Base-by-base conservation (phyloP, 1,284 basidiomycete genomes). In the Testicularia cyperi region DNA sequence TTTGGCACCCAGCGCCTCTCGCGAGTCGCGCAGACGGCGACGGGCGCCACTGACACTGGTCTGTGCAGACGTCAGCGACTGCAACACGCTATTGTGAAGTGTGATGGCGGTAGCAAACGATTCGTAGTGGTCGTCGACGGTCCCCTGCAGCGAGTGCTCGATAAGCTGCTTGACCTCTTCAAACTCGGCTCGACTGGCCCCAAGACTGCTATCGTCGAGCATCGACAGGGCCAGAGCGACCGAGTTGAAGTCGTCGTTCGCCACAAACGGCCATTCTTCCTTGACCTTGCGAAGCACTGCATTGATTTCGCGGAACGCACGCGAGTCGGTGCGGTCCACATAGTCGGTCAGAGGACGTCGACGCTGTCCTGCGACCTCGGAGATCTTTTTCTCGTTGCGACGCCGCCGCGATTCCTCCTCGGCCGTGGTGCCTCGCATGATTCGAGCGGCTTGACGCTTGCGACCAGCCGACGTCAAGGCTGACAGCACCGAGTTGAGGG, bases 71-170 rank as follows among this genome's bases (percentile, higher is more conserved):
- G 55, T 61, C 24, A 76, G 44, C 19, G 64, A 47, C 9, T 45
- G 28, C 13, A 72, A 52, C 16, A 76, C 71, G 38, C 61, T 65
- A 40, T 75, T 68, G 56, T 76, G 72, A 20, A 68, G 58, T 2
- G 72, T 74, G 47, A 76, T 76, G 15, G 74, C 74, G 16, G 68
- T 63, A n/a, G 74, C 74, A 49, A 76, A 76, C 14, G 71, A 70
- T 38, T 75, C 69, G 49, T 74, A 70, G 35, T 75, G 73, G 35
- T 75, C 72, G 42, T 74, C 72, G 6, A 76, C 62, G 9, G 74
- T 75, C 12, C 74, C 72, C 36, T 76, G 74, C 46, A 76, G 41
- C 1, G 67, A 37, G 2, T 43, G 38, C 44, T 76, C 72, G 31
- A 75, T 70, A 23, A 68, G 34, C 34, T 47, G 35, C 42, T 70